A percentile compares a stretch with the other conserved stretches of the same genome.
Evolutionary conservation across 441 rosid species (phyloP).

Genomic region (Erodium trifolium): DNA sequence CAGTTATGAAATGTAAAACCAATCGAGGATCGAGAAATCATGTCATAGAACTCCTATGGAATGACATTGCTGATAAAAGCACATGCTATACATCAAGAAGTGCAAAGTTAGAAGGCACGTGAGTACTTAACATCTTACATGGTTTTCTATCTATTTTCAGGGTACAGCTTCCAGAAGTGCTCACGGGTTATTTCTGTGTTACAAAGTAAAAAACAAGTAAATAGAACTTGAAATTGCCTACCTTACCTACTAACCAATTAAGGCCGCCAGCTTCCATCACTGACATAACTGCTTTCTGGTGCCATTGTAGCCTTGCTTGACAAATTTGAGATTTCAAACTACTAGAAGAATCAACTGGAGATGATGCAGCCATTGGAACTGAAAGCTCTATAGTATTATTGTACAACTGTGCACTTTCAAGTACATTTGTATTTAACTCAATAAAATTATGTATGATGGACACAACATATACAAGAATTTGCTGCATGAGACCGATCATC

Average conservation of each 20-base stretch:
- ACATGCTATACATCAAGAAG: background rate
- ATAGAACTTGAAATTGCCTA: constrained; percentile 42
- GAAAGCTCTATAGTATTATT: constrained; percentile 26
- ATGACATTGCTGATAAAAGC: background rate
- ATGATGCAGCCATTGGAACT: constrained; percentile 19
- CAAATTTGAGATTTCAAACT: constrained; percentile 26
- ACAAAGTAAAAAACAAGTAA: constrained; percentile 13
- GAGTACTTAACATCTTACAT: background rate
- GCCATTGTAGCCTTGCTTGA: constrained; percentile 50
- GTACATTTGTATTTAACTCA: constrained; percentile 33
- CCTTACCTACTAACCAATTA: constrained; percentile 96
- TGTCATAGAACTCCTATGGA: background rate
- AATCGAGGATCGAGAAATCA: background rate
- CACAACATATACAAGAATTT: constrained; percentile 51
- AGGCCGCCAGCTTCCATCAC: constrained; percentile 90
- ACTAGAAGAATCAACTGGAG: constrained; percentile 28
- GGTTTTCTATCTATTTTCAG: constrained; percentile 6
- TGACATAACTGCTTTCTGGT: constrained; percentile 59
- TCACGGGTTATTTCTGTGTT: background rate
- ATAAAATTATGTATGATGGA: constrained; percentile 47
- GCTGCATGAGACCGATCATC: constrained; percentile 44
- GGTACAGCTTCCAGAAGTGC: background rate
- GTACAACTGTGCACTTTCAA: constrained; percentile 34
- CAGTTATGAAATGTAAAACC: background rate
- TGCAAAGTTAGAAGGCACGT: background rate